These are phyloP conservation scores for Exophiala mesophila DNA, from an alignment of 2,329 filamentous ascomycete species.

Conservation along the genomic window DNA sequence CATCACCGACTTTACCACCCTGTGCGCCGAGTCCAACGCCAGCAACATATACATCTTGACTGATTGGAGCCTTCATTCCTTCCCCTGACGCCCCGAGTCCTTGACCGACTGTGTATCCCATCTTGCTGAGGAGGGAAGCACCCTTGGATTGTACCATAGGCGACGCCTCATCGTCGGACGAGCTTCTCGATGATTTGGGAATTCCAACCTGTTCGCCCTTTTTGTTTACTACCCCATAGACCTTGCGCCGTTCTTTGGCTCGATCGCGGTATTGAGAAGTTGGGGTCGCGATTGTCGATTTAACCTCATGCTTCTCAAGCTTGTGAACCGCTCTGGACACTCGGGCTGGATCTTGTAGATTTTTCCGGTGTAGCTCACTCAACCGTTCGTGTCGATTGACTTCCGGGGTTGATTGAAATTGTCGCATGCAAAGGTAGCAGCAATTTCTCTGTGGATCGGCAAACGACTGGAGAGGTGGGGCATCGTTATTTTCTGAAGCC, in stretches of 20 bases:
- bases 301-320: slow-evolving; percentile 39
- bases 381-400: slow-evolving; percentile 57
- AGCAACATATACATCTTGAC: slow-evolving; percentile 46
- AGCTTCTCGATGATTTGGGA: slow-evolving; percentile 5
- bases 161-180: slow-evolving; percentile 13
- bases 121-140: slow-evolving; percentile 47
- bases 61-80: slow-evolving; percentile 44
- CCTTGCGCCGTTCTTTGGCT: slow-evolving; percentile 41
- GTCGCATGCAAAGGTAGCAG: slow-evolving; percentile 59
- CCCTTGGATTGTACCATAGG: slow-evolving; percentile 42
- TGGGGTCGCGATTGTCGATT: slow-evolving; percentile 11
- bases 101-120: slow-evolving; percentile 46
- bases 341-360: slow-evolving; percentile 48
- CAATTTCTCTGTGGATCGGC: slow-evolving; percentile 54
- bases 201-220: slow-evolving; percentile 24
- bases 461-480: slow-evolving; percentile 52
- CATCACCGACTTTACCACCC: slow-evolving; percentile 46
- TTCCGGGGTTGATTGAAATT: slow-evolving; percentile 52
- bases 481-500: slow-evolving; percentile 33
- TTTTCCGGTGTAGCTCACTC: slow-evolving; percentile 53
- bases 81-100: slow-evolving; percentile 45
- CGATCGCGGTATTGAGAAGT: slow-evolving; percentile 42
- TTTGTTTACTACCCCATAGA: slow-evolving; percentile 37
- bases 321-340: slow-evolving; percentile 39
- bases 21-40: slow-evolving; percentile 48